phyloP scores from a whole-genome alignment of 1,284 basidiomycete species.

The Caloboletus inedulis region DNA sequence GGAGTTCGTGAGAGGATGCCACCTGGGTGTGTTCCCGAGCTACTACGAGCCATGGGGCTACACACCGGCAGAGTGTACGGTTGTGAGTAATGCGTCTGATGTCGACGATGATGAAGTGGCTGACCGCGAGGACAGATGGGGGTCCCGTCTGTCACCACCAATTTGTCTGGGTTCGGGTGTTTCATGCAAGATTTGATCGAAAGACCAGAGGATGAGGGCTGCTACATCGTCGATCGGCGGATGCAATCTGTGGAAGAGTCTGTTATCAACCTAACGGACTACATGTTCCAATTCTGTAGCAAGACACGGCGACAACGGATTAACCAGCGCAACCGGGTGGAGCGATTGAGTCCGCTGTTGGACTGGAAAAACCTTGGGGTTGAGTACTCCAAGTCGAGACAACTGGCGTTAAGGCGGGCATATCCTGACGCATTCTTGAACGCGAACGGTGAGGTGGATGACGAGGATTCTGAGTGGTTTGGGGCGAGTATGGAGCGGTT shows the following conservation, averaged over 20 bases:
- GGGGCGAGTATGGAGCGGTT: slow-evolving; percentile 59
- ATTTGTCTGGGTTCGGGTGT: slow-evolving; percentile 95
- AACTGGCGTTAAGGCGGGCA: slow-evolving; percentile 87
- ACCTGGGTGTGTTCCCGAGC: slow-evolving; percentile 96
- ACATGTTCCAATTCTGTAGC: slow-evolving; percentile 77
- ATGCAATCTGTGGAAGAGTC: slow-evolving; percentile 90
- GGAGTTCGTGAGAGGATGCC: slow-evolving; percentile 97
- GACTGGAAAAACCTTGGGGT: slow-evolving; percentile 99
- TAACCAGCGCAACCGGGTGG: slow-evolving; percentile 97
- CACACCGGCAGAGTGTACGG: slow-evolving; percentile 82
- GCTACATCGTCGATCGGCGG: slow-evolving; percentile 94
- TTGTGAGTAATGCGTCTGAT: slow-evolving; percentile 45
- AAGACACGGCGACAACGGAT: slow-evolving; percentile 97
- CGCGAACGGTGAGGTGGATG: slow-evolving; percentile 53
- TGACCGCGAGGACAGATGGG: slow-evolving; percentile 68
- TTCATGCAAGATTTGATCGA: slow-evolving; percentile 99
- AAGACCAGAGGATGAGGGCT: slow-evolving; percentile 79
- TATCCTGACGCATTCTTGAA: slow-evolving; percentile 91
- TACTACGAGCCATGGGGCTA: slow-evolving; percentile 96
- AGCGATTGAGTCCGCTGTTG: slow-evolving; percentile 86
- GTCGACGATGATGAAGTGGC: slow-evolving; percentile 8
- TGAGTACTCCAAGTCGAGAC: slow-evolving; percentile 94
- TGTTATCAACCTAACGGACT: slow-evolving; percentile 71
- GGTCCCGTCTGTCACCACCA: slow-evolving; percentile 95
- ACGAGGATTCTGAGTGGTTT: slow-evolving; percentile 37